Evolutionary conservation across 2,329 filamentous ascomycete species (phyloP).

Genomic region (Knoxdaviesia capensis): DNA sequence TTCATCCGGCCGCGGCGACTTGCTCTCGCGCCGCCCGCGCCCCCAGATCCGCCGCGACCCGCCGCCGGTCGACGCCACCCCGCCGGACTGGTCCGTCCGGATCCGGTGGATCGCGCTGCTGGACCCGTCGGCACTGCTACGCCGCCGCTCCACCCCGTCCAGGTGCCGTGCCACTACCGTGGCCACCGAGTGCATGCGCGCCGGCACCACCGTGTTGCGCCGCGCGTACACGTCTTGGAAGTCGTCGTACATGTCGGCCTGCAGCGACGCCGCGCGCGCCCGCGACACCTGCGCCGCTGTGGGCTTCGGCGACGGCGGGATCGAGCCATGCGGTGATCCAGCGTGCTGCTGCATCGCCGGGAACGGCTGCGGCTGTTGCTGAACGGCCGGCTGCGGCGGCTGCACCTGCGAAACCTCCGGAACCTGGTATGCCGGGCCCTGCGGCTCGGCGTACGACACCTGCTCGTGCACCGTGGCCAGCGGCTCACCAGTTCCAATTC

Average conservation of each 20-base stretch:
- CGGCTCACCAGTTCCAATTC: too few relatives aligned
- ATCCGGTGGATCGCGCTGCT: too few relatives aligned
- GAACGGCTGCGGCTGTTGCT: too few relatives aligned
- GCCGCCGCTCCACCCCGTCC: too few relatives aligned
- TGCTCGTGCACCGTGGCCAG: too few relatives aligned
- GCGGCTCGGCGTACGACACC: not conserved
- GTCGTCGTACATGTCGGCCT: constrained; percentile 15
- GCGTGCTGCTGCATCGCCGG: constrained; percentile 3
- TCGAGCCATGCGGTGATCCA: not conserved
- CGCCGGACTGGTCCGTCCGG: too few relatives aligned
- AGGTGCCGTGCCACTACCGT: too few relatives aligned
- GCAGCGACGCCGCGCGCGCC: constrained; percentile 7
- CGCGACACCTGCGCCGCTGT: not conserved
- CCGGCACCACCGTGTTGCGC: not conserved
- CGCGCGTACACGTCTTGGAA: constrained; percentile 21
- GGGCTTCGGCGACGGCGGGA: not conserved
- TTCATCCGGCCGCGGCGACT: too few relatives aligned
- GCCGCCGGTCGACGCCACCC: too few relatives aligned
- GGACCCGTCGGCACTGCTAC: too few relatives aligned
- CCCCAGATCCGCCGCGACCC: too few relatives aligned
- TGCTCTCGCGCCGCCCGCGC: too few relatives aligned
- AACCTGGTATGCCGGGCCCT: not conserved
- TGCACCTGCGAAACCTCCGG: not conserved
- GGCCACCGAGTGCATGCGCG: constrained; percentile 2
- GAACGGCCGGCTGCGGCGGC: constrained; percentile 1